Conservation (phyloP, 345 rosid genomes). For the Syzygium aromaticum region DNA sequence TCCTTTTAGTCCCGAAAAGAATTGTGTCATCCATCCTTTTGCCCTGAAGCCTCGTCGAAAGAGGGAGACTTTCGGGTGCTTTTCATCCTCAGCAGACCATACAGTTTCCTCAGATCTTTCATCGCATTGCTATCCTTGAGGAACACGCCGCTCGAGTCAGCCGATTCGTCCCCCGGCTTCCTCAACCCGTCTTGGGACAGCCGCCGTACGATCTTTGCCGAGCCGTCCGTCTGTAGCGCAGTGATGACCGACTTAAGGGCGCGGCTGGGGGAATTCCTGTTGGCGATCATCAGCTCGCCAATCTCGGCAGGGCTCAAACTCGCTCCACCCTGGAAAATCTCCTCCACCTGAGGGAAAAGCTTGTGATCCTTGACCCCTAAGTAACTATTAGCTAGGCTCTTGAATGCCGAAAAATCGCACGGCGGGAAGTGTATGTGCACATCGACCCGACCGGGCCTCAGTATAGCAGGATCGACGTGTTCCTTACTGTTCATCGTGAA, state of each 20-base stretch:
- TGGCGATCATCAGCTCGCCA: slow-evolving; percentile 42
- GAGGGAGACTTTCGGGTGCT: slow-evolving; percentile 6
- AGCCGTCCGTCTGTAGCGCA: slow-evolving; percentile 22
- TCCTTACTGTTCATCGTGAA: slow-evolving; percentile 37
- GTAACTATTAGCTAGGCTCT: slow-evolving; percentile 25
- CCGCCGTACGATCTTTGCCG: slow-evolving; percentile 3
- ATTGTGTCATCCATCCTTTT: neutral
- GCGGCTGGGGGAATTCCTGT: slow-evolving; percentile 37
- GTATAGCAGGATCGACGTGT: slow-evolving; percentile 22
- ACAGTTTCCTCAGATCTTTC: slow-evolving; percentile 21
- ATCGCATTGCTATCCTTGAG: slow-evolving; percentile 1
- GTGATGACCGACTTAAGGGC: slow-evolving; percentile 33
- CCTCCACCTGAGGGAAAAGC: slow-evolving; percentile 38
- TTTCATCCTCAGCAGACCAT: slow-evolving; percentile 17
- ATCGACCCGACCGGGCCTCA: slow-evolving; percentile 42
- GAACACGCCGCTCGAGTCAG: neutral
- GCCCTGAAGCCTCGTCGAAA: neutral
- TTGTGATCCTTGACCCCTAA: slow-evolving; percentile 44
- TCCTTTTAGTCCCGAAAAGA: neutral
- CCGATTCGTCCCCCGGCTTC: neutral
- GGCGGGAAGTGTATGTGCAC: slow-evolving; percentile 39
- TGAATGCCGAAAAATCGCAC: slow-evolving; percentile 32
- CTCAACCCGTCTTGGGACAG: neutral
- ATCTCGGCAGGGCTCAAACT: slow-evolving; percentile 43
- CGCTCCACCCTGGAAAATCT: slow-evolving; percentile 33